Evolutionary conservation across 2,329 filamentous ascomycete species (phyloP), one percentile per base, ranked within the genome.

Genomic region (Sordariomycetes sp.): DNA sequence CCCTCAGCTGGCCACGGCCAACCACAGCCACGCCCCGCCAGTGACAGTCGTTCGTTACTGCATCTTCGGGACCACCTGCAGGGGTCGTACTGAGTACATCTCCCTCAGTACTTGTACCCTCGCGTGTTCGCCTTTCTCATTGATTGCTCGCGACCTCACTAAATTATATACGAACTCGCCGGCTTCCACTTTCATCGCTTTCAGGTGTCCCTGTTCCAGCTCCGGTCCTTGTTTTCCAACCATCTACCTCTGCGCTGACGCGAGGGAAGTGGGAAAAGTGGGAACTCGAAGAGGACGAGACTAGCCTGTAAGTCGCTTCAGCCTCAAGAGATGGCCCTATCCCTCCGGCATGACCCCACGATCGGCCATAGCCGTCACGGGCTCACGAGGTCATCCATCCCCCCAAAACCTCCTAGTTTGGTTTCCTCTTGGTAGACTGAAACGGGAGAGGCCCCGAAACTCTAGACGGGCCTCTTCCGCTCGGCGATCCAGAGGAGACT

Each of bases 11-110:
- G 45, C 12, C n/a, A 10, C 45, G 22, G 28, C 45, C 22, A 50
- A 50, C 45, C 22, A 24, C 45, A 50, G 45, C 20, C 45, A 50
- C 15, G 39, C 39, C n/a, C 39, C 17, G 32, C 54, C 50, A 51
- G 17, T 20, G 8, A 54, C 22, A 13, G 45, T 22, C 45, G 12
- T 24, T 50, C 20, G 45, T 50, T 50, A 50, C 45, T 50, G n/a
- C 45, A 50, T 20, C 42, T 22, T 54, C 35, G n/a, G 53, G 24
- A 54, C 34, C 24, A 48, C 36, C 15, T 32, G 17, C 52, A 36
- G 28, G 35, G 39, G 54, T 32, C n/a, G 54, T 56, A 56, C 54
- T 42, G 20, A 56, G 54, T 56, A 56, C 54, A 51, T 50, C 39
- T 6, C 39, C 7, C 32, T 22, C 45, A 50, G 54, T 56, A 55